Evolutionary conservation across 2,329 filamentous ascomycete genomes (phyloP).

Genomic region (Alternaria panax): DNA sequence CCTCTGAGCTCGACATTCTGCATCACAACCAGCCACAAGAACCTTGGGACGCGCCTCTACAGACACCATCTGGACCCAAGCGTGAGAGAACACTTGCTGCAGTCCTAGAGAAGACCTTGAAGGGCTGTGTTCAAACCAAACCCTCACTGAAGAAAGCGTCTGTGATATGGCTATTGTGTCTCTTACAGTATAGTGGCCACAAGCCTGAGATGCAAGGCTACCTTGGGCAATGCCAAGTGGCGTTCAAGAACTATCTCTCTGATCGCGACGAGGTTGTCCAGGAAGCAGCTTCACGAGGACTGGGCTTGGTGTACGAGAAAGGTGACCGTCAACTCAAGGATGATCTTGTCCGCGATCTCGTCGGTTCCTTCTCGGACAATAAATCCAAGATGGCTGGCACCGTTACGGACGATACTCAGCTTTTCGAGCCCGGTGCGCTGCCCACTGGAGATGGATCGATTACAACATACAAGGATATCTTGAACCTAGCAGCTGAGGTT

Average conservation of each 20-base stretch:
- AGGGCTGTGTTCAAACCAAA: slow-evolving; percentile 82
- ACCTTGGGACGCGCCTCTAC: slow-evolving; percentile 39
- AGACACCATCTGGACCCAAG: slow-evolving; percentile 42
- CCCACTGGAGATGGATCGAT: slow-evolving; percentile 91
- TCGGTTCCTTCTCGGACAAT: slow-evolving; percentile 83
- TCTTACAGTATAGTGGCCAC: slow-evolving; percentile 89
- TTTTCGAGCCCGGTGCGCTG: slow-evolving; percentile 89
- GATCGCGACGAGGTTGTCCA: slow-evolving; percentile 94
- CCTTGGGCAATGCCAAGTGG: slow-evolving; percentile 79
- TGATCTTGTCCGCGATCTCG: slow-evolving; percentile 84
- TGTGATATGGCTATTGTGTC: slow-evolving; percentile 91
- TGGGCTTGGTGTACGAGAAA: slow-evolving; percentile 93
- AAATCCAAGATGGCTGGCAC: slow-evolving; percentile 74
- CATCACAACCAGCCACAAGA: slow-evolving; percentile 51
- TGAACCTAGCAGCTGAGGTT: slow-evolving; percentile 93
- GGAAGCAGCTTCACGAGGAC: slow-evolving; percentile 88
- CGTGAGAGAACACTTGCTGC: slow-evolving; percentile 56
- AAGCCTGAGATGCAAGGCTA: slow-evolving; percentile 75
- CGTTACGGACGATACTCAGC: slow-evolving; percentile 87
- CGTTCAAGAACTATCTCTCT: slow-evolving; percentile 86
- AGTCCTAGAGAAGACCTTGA: slow-evolving; percentile 75
- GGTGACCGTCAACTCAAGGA: slow-evolving; percentile 82
- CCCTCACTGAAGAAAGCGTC: slow-evolving; percentile 90
- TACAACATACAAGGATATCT: slow-evolving; percentile 97
- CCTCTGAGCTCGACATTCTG: slow-evolving; percentile 78